A percentile compares a stretch with the other conserved stretches of the same genome.
These are phyloP conservation scores for Pseudocercospora ulei DNA, from an alignment of 2,329 filamentous ascomycete genomes.

Conservation along the genomic window DNA sequence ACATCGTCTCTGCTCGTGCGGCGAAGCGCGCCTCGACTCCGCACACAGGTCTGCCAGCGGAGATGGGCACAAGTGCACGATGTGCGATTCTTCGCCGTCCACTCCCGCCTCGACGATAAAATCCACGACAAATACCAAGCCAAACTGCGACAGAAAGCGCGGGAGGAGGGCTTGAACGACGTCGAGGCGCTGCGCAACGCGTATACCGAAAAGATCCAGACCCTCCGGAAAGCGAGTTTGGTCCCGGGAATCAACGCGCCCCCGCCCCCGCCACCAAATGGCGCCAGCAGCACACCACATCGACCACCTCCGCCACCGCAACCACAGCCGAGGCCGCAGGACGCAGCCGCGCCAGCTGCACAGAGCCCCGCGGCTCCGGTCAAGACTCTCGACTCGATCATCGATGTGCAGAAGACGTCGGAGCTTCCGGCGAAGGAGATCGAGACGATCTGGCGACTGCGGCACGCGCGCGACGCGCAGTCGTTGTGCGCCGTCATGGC, in stretches of 20 bases:
- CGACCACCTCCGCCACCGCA: constrained; percentile 34
- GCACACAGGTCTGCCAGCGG: constrained; percentile 47
- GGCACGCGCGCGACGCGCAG: constrained; percentile 61
- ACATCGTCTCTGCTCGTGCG: constrained; percentile 23
- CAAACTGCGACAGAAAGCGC: constrained; percentile 75
- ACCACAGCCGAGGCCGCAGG: constrained; percentile 29
- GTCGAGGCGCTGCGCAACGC: constrained; percentile 68
- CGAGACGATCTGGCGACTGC: constrained; percentile 78
- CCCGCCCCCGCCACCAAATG: constrained; percentile 25
- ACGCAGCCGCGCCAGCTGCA: constrained; percentile 27
- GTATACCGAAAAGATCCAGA: constrained; percentile 73
- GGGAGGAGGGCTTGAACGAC: constrained; percentile 56
- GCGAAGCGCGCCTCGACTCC: constrained; percentile 13
- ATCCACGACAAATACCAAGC: constrained; percentile 76
- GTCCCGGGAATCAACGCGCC: constrained; percentile 45
- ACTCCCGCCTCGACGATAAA: constrained; percentile 44
- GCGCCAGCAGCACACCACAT: constrained; percentile 28
- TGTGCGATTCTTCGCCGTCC: constrained; percentile 77
- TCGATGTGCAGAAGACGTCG: constrained; percentile 71
- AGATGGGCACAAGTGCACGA: constrained; percentile 90
- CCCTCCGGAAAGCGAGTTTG: constrained; percentile 58
- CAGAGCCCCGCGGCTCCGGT: constrained; percentile 41
- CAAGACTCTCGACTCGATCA: constrained; percentile 56
- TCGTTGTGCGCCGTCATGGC: constrained; percentile 80
- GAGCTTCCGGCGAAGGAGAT: constrained; percentile 70